Evolutionary conservation across 2,329 filamentous ascomycete species (phyloP).

Genomic region (Aspergillus nomiae): DNA sequence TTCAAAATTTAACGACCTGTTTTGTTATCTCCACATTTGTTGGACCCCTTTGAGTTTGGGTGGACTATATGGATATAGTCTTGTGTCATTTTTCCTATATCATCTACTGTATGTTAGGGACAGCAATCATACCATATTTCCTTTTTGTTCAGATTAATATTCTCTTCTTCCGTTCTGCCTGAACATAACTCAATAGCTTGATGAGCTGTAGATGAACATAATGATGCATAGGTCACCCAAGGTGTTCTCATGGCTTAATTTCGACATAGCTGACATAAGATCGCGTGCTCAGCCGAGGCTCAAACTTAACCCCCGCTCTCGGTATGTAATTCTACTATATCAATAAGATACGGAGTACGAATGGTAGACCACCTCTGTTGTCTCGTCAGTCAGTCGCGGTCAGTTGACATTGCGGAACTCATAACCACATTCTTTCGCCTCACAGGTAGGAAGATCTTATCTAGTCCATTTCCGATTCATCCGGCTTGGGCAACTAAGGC

Average conservation of each 20-base stretch:
- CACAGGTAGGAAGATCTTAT: neutral
- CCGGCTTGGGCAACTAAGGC: neutral
- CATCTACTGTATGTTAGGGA: constrained; percentile 40
- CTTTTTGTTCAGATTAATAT: constrained; percentile 23
- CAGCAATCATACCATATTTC: constrained; percentile 41
- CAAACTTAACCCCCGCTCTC: neutral
- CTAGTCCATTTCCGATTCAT: neutral
- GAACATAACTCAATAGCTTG: neutral
- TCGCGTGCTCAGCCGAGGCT: constrained; percentile 2
- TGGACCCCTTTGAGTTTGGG: constrained; percentile 32
- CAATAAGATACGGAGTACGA: neutral
- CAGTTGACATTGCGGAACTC: neutral
- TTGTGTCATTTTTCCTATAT: constrained; percentile 33
- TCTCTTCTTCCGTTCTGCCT: neutral
- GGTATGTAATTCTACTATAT: neutral
- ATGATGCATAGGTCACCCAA: no score
- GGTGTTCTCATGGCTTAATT: neutral
- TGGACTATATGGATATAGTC: constrained; percentile 45
- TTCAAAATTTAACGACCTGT: constrained; percentile 39
- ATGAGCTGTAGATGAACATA: neutral
- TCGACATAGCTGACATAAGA: constrained; percentile 2
- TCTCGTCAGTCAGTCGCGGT: neutral
- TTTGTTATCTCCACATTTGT: constrained; percentile 27
- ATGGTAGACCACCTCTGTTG: neutral
- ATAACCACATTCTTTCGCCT: neutral